These are phyloP conservation scores for Leccinum pellstonianum DNA, from an alignment of 768 basidiomycete genomes.

Conservation along the genomic window DNA sequence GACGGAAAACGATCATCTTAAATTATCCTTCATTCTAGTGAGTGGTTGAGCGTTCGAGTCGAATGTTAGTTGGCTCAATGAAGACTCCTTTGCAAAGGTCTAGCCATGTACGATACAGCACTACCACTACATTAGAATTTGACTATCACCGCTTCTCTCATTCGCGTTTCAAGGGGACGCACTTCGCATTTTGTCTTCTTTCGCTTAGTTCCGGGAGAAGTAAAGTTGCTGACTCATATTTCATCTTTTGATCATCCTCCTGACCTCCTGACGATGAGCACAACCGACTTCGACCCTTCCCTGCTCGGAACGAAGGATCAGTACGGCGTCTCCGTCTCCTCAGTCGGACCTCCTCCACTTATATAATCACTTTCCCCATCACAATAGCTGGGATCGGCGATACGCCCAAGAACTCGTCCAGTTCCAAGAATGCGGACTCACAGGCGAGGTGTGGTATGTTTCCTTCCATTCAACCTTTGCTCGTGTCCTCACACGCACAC, in stretches of 20 bases:
- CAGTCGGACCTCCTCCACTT: neutral
- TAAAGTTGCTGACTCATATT: neutral
- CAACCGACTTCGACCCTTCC: constrained; percentile 59
- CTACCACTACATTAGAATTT: constrained; percentile 14
- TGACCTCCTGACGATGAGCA: constrained; percentile 28
- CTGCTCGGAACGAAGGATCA: constrained; percentile 78
- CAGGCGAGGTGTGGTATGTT: constrained; percentile 80
- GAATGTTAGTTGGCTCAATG: neutral
- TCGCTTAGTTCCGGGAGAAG: too few species aligned
- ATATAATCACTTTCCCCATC: neutral
- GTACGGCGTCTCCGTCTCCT: constrained; percentile 43
- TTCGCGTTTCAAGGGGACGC: neutral
- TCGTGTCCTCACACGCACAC: neutral
- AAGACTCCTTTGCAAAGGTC: neutral
- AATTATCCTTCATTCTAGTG: constrained; percentile 8
- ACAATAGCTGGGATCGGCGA: constrained; percentile 69
- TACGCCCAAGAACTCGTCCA: constrained; percentile 70
- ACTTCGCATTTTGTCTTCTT: too few species aligned
- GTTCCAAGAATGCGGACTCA: constrained; percentile 76
- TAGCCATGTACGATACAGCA: constrained; percentile 22
- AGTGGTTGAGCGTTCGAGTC: neutral
- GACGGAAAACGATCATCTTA: constrained; percentile 45
- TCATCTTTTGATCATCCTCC: constrained; percentile 2
- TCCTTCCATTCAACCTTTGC: neutral
- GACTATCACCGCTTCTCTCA: constrained; percentile 10